A percentile compares a stretch with the other conserved stretches of the same genome.
Conservation (phyloP, 805 yeast genomes). For the Komagataella populi region DNA sequence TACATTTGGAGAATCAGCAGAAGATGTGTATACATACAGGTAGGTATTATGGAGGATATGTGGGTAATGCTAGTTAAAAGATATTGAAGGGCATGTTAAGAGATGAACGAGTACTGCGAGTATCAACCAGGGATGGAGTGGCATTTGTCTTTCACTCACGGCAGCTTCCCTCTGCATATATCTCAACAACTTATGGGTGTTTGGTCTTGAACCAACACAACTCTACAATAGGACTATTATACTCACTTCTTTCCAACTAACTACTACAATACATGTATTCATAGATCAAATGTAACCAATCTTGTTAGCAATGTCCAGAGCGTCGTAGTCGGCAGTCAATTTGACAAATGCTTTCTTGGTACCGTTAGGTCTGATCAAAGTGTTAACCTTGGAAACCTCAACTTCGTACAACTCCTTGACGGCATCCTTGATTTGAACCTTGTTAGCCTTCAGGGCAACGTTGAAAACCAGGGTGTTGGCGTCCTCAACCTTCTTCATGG, state of each 20-base stretch:
- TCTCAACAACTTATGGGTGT: too few relatives aligned
- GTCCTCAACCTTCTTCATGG: constrained; percentile 99
- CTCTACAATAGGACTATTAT: not conserved
- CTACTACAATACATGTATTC: not conserved
- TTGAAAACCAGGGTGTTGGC: constrained; percentile 98
- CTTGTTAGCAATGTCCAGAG: constrained; percentile 99
- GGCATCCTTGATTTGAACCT: constrained; percentile 95
- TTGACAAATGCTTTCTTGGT: constrained; percentile 99
- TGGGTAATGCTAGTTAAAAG: too few relatives aligned
- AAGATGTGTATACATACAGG: too few relatives aligned
- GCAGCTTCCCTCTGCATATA: not conserved
- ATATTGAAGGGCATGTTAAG: too few relatives aligned
- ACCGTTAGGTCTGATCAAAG: constrained; percentile 97
- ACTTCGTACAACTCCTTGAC: constrained; percentile 97
- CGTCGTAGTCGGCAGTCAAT: constrained; percentile 98
- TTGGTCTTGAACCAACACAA: constrained; percentile 1
- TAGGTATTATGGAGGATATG: too few relatives aligned
- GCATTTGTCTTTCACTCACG: not conserved
- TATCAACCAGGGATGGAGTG: not conserved
- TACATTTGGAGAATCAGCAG: too few relatives aligned
- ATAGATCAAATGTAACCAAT: constrained; percentile 86
- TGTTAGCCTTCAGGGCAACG: constrained; percentile 95
- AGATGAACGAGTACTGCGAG: too few relatives aligned
- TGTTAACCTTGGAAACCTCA: constrained; percentile 88
- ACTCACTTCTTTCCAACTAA: not conserved